A percentile compares a stretch with the other conserved stretches of the same genome.
Conservation (phyloP, 805 yeast species). For the Barnettozyma californica region DNA sequence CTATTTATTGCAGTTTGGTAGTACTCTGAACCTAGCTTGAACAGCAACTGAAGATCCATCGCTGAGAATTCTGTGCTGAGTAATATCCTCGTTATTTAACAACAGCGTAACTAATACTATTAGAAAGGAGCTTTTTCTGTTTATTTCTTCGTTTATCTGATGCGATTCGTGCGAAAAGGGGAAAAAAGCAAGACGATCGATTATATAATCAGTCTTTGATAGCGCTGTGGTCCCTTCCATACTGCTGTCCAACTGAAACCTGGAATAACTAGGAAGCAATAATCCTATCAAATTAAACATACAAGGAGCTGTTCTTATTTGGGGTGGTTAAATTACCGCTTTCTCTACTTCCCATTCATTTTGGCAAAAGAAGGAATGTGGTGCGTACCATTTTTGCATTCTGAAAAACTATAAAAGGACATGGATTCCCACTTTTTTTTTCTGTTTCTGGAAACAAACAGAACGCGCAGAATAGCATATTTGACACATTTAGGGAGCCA, state of each 20-base stretch:
- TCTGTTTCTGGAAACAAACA: not conserved
- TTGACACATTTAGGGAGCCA: slow-evolving; percentile 11
- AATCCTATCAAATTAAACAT: no score
- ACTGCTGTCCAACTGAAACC: no score
- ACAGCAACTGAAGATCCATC: not conserved
- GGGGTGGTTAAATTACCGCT: not conserved
- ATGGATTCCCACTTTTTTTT: slow-evolving; percentile 7
- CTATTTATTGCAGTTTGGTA: not conserved
- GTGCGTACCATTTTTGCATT: slow-evolving; percentile 1
- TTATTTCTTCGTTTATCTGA: no score
- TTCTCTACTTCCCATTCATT: not conserved
- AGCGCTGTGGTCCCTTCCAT: no score
- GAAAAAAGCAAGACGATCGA: no score
- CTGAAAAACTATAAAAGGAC: slow-evolving; percentile 9
- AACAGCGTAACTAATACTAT: no score
- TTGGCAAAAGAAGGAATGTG: not conserved
- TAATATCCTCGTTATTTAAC: no score
- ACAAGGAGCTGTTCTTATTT: not conserved
- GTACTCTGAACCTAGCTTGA: slow-evolving; percentile 2
- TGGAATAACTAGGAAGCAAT: not conserved
- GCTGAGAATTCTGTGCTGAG: not conserved
- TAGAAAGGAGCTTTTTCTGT: not conserved
- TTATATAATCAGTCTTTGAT: not conserved
- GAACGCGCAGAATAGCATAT: not conserved
- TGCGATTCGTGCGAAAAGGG: no score